Conservation (phyloP, 1,284 basidiomycete species). For the Serendipita sp. region DNA sequence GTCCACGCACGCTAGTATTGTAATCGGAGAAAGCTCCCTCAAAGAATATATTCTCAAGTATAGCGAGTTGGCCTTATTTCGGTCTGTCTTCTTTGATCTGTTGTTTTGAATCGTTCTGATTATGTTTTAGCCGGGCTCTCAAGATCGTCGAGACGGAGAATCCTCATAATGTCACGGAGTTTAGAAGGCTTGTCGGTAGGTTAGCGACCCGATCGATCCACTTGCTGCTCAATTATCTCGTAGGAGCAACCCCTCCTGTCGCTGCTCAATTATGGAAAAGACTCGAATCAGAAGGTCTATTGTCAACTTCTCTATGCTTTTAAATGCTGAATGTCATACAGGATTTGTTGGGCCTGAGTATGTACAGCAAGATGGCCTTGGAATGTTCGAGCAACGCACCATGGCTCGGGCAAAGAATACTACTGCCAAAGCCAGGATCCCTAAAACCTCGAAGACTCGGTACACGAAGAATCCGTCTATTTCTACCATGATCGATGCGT, state of each 20-base stretch:
- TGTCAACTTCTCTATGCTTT: not conserved
- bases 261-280: slow-evolving; percentile 50
- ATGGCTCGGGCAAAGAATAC: slow-evolving; percentile 21
- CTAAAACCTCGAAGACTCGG: slow-evolving; percentile 33
- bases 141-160: slow-evolving; percentile 46
- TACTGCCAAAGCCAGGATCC: slow-evolving; percentile 26
- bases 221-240: slow-evolving; percentile 1
- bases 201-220: slow-evolving; percentile 4
- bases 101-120: slow-evolving; percentile 7
- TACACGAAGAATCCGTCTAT: slow-evolving; percentile 40
- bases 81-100: slow-evolving; percentile 26
- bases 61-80: slow-evolving; percentile 52
- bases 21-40: slow-evolving; percentile 33
- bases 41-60: slow-evolving; percentile 44
- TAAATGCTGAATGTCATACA: slow-evolving; percentile 17
- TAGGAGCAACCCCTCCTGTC: slow-evolving; percentile 41
- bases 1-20: slow-evolving; percentile 48
- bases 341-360: slow-evolving; percentile 46
- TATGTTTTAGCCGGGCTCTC: slow-evolving; percentile 44
- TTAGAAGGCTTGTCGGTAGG: slow-evolving; percentile 46
- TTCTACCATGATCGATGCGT: slow-evolving; percentile 43
- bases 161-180: slow-evolving; percentile 35
- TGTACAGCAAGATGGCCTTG: slow-evolving; percentile 35
- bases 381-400: slow-evolving; percentile 30
- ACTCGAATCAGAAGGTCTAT: slow-evolving; percentile 51